Evolutionary conservation across 2,329 filamentous ascomycete species (phyloP), one percentile per base, ranked within the genome.

Genomic region (Tolypocladium tundrense): DNA sequence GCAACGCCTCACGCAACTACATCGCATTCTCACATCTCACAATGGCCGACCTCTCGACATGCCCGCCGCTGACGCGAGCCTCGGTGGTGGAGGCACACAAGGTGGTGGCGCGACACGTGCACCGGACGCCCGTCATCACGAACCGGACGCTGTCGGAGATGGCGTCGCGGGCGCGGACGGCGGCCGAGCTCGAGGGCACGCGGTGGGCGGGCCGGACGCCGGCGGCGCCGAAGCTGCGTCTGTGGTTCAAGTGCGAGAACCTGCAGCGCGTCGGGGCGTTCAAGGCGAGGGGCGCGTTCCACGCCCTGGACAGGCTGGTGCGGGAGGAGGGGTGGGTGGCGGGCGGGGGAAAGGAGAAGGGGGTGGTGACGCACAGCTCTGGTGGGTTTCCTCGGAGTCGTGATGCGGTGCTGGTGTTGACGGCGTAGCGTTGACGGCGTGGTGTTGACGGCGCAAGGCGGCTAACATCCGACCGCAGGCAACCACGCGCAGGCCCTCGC

Each of bases 181-280:
- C 73, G 2, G 75, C 77, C 4, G 77, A 80, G 5, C 75, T 88
- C 0, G 66, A 71, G 51, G 81, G 78, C 16, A 87, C 86, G 4
- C 72, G 75, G 62, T 86, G 80, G 75, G 70, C 81, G 64, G 81
- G 79, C 7, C 74, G 79, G 43, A 67, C 69, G n/a, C 80, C 86
- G 0, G 83, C 88, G 1, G 75, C 70, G 4, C 91, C 91, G 0
- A 82, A 75, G 54, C 75, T 96, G 43, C 79, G 84, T 14, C 79
- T 97, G 56, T 94, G 90, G 77, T 96, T 97, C 82, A 97, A 97
- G 77, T 95, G 91, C 72, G 93, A 97, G 78, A 97, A 97, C 72
- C 77, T 90, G 59, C 94, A 97, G 77, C 85, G 86, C 57, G 85
- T 95, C 57, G 94, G 93, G 55, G 93, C 93, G 1, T 97, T 97